phyloP scores from a whole-genome alignment of 176 grass and related monocot genomes.

The Microstegium vimineum region DNA sequence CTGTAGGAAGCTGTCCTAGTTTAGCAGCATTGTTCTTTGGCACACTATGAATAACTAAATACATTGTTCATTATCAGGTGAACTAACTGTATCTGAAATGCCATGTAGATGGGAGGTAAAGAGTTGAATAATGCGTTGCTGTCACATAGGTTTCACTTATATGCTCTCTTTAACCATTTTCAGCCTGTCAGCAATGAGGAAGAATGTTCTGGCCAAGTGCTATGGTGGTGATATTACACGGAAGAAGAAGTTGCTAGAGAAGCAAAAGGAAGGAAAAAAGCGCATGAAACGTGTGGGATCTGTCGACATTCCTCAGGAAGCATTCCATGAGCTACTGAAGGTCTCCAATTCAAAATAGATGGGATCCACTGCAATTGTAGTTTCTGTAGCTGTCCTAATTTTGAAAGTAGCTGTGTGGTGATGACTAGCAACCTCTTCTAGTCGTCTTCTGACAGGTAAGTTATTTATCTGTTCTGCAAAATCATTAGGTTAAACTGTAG shows the following conservation, averaged over 20 bases:
- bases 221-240: conserved; percentile 95
- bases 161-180: conserved; percentile 21
- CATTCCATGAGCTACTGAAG: conserved; percentile 90
- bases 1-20: background rate
- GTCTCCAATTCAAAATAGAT: conserved; percentile 63
- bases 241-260: conserved; percentile 96
- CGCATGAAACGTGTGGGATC: conserved; percentile 99
- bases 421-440: background rate
- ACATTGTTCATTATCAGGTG: background rate
- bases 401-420: background rate
- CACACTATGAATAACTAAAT: background rate
- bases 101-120: background rate
- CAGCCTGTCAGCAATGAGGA: conserved; percentile 95
- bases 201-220: conserved; percentile 97
- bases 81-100: background rate
- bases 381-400: background rate
- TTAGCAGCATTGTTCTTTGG: background rate
- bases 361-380: background rate
- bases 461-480: background rate
- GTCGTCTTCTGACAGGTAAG: conserved; percentile 14
- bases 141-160: conserved; percentile 4
- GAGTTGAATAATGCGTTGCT: background rate
- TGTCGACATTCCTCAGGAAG: conserved; percentile 93
- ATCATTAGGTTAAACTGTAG: background rate
- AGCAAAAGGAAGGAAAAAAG: conserved; percentile 99